Base-by-base conservation (phyloP, 768 basidiomycete genomes). In the Sarcodon sp. region DNA sequence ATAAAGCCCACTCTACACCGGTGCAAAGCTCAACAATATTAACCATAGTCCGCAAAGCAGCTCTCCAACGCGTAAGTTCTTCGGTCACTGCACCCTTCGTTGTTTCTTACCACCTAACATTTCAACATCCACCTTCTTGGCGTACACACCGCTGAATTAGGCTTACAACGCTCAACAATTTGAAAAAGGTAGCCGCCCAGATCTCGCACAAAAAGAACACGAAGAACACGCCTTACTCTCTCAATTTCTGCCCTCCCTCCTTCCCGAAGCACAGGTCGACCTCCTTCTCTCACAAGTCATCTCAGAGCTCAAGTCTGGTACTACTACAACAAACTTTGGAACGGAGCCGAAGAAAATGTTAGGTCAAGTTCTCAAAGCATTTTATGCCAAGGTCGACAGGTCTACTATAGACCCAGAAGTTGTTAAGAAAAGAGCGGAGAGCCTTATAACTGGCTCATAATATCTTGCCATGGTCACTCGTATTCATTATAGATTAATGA, bases 171-270 rank as follows among this genome's bases (percentile, higher is more conserved):
- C 76, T 15, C 54, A 63, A 7, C 73, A 77, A 54, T 87, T 76
- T 54, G 53, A 55, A 10, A 64, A 71, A 56, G 81, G 77, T 18
- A 67, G 71, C n/a, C 72, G 85, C 39, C 62, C 63, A 1, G 84
- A 87, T 47, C 72, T 87, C 35, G 83, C 80, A 18, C 69, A 71
- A 39, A 79, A 76, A 53, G 83, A 85, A 63, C 57, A 61, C 5
- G 61, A 59, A 31, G 83, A 87, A 65, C 77, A 66, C n/a, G 63
- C 66, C 38, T 57, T 82, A 32, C 62, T 87, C 37, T 62, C 72
- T 21, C 60, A 62, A 39, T 77, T 79, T 52, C 57, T 86, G 16
- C 85, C 84, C 8, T 73, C 85, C 1, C 63, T 75, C 47, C 63
- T 83, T 33, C 64, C 77, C n/a, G 70, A 68, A 50, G 61, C 61